A percentile compares a stretch with the other conserved stretches of the same genome.
phyloP scores from a whole-genome alignment of 768 basidiomycete genomes.

The Calocera viscosa region DNA sequence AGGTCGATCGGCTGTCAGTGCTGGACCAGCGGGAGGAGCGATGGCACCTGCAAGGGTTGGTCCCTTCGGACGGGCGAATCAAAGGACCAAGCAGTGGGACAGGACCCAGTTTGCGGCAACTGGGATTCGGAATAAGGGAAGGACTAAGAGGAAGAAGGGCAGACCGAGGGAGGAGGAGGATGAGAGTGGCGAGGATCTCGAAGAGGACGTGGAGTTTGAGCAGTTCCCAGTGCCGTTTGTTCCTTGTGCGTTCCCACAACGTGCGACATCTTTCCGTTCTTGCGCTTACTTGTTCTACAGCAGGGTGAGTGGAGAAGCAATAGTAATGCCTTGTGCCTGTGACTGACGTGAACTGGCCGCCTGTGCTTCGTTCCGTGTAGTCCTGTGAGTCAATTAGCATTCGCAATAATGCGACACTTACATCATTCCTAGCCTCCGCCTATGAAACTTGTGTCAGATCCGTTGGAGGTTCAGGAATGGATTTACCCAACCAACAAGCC shows the following conservation, averaged over 20 bases:
- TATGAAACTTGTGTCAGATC: slow-evolving; percentile 68
- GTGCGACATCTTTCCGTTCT: not conserved
- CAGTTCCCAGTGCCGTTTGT: slow-evolving; percentile 76
- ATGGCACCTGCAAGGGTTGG: slow-evolving; percentile 9
- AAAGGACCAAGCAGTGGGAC: slow-evolving; percentile 78
- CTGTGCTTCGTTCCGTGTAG: slow-evolving; percentile 1
- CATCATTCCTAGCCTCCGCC: slow-evolving; percentile 25
- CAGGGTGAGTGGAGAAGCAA: slow-evolving; percentile 29
- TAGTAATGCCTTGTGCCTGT: not conserved
- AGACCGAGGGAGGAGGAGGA: slow-evolving; percentile 38
- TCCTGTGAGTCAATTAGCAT: slow-evolving; percentile 12
- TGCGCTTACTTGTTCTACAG: not conserved
- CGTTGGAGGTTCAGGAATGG: slow-evolving; percentile 73
- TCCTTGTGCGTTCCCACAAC: slow-evolving; percentile 37
- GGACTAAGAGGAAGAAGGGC: slow-evolving; percentile 47
- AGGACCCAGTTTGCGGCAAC: slow-evolving; percentile 76
- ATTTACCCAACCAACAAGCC: slow-evolving; percentile 81
- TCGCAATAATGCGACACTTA: not conserved
- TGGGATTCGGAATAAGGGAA: slow-evolving; percentile 43
- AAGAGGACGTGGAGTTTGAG: slow-evolving; percentile 57
- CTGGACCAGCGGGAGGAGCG: slow-evolving; percentile 11
- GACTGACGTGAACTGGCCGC: slow-evolving; percentile 7
- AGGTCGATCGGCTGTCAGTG: slow-evolving; percentile 6
- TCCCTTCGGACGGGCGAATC: slow-evolving; percentile 42
- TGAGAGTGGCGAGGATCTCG: slow-evolving; percentile 37